phyloP scores from a whole-genome alignment of 2,329 filamentous ascomycete genomes.

The Clarireedia sp. region DNA sequence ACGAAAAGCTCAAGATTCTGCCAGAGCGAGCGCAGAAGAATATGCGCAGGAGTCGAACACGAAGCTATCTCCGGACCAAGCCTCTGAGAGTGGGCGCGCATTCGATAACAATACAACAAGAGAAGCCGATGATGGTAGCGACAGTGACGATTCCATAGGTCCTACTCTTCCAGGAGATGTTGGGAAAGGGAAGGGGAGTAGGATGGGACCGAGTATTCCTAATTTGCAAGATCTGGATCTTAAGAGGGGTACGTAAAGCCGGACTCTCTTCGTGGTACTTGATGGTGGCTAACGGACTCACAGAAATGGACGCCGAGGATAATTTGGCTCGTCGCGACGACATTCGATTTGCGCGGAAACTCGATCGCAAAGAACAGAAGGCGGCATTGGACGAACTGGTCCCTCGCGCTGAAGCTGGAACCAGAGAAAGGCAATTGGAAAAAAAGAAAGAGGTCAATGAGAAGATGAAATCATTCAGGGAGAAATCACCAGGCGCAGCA shows the following conservation, averaged over 20 bases:
- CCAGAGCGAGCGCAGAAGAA: constrained; percentile 6
- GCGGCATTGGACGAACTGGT: constrained; percentile 71
- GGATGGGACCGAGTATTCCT: constrained; percentile 56
- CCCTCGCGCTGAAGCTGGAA: constrained; percentile 76
- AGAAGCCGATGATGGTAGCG: constrained; percentile 13
- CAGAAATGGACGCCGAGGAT: constrained; percentile 39
- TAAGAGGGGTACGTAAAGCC: constrained; percentile 35
- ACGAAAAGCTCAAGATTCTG: constrained; percentile 26
- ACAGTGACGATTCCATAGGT: constrained; percentile 35
- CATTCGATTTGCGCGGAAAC: constrained; percentile 52
- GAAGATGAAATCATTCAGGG: constrained; percentile 64
- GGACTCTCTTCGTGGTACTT: neutral
- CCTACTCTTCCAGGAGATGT: constrained; percentile 37
- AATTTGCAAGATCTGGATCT: constrained; percentile 65
- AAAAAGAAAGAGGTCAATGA: constrained; percentile 69
- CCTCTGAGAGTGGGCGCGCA: constrained; percentile 1
- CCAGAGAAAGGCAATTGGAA: constrained; percentile 76
- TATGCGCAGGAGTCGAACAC: constrained; percentile 9
- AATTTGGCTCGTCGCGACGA: constrained; percentile 38
- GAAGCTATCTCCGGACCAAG: constrained; percentile 7
- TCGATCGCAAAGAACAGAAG: constrained; percentile 59
- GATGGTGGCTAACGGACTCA: constrained; percentile 7
- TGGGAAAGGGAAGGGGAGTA: constrained; percentile 21
- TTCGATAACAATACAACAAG: neutral
- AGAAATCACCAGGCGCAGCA: constrained; percentile 55